Conservation (phyloP, 345 rosid species). For the Brassica cretica region DNA sequence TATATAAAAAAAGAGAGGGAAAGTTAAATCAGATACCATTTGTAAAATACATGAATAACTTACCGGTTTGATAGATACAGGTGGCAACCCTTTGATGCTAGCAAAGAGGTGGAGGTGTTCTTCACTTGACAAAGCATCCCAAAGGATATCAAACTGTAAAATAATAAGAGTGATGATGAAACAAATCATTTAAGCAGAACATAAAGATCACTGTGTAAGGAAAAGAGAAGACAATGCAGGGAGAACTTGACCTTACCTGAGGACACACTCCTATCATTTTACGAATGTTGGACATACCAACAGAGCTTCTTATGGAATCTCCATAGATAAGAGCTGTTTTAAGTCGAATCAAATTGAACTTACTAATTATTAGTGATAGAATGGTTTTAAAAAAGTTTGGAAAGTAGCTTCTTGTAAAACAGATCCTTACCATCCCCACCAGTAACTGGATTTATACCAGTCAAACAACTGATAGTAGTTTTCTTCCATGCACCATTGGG, state of each 20-base stretch:
- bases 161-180: background rate
- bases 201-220: background rate
- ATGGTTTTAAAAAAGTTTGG: background rate
- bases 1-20: no score
- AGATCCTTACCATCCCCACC: slow-evolving; percentile 68
- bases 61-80: slow-evolving; percentile 60
- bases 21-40: no score
- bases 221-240: background rate
- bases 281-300: slow-evolving; percentile 38
- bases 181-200: slow-evolving; percentile 10
- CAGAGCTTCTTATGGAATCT: no score
- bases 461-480: slow-evolving; percentile 73
- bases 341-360: background rate
- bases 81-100: slow-evolving; percentile 74
- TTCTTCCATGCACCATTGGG: slow-evolving; percentile 97
- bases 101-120: slow-evolving; percentile 88
- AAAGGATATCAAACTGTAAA: slow-evolving; percentile 79
- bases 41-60: no score
- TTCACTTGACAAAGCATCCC: slow-evolving; percentile 82
- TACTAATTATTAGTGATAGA: background rate
- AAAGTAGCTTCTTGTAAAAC: background rate
- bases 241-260: slow-evolving; percentile 55
- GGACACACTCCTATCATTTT: slow-evolving; percentile 90
- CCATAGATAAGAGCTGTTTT: slow-evolving; percentile 11
- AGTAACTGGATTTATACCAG: slow-evolving; percentile 78